These are phyloP conservation scores for Saitozyma sp. DNA, from an alignment of 768 basidiomycete genomes.

Conservation along the genomic window DNA sequence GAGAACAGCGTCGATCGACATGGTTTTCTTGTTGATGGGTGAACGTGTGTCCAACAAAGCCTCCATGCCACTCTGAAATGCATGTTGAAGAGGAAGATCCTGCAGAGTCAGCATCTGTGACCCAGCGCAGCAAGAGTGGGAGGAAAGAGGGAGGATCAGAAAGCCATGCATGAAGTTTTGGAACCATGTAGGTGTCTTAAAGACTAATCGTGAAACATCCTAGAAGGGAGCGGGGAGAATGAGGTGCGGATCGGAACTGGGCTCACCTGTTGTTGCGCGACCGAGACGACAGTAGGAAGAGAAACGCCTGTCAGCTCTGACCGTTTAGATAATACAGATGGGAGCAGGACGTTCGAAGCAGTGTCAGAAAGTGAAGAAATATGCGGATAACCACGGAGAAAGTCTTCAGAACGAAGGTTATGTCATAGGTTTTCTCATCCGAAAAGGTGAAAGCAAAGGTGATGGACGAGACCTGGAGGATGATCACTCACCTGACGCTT, in stretches of 20 bases:
- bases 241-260: slow-evolving; percentile 3
- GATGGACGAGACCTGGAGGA: slow-evolving; percentile 1
- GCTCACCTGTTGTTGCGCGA: slow-evolving; percentile 40
- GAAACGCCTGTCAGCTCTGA: slow-evolving; percentile 21
- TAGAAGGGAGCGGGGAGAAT: slow-evolving; percentile 47
- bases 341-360: neutral
- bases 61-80: slow-evolving; percentile 81
- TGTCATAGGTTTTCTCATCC: slow-evolving; percentile 52
- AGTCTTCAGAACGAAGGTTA: slow-evolving; percentile 55
- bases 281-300: no score
- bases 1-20: slow-evolving; percentile 1
- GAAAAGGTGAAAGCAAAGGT: slow-evolving; percentile 19
- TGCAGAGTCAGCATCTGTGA: slow-evolving; percentile 47
- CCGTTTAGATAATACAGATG: neutral
- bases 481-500: slow-evolving; percentile 40
- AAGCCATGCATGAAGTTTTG: slow-evolving; percentile 55
- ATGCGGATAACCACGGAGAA: slow-evolving; percentile 48
- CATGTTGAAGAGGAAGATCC: slow-evolving; percentile 71
- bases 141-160: slow-evolving; percentile 40
- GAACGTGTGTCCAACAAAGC: slow-evolving; percentile 63
- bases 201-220: slow-evolving; percentile 86
- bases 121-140: neutral
- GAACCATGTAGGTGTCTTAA: slow-evolving; percentile 54
- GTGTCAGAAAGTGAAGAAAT: slow-evolving; percentile 54
- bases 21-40: slow-evolving; percentile 12